A percentile compares a stretch with the other conserved stretches of the same genome.
Evolutionary conservation across 176 grass and related monocot genomes (phyloP).

Genomic region (Oryza coarctata): DNA sequence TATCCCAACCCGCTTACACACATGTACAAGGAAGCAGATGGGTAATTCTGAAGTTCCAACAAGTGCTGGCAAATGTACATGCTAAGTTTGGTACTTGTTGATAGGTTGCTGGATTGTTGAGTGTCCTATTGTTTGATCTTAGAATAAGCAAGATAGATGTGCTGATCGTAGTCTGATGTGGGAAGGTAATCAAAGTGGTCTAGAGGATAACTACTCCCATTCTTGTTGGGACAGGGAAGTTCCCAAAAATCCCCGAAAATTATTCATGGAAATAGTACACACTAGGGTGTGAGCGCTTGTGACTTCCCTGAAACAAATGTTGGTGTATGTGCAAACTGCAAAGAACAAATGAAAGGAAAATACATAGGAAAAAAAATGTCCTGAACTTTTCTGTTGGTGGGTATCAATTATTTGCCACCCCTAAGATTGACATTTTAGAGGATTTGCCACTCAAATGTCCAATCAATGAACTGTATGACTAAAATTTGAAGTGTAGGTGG

Average conservation of each 20-base stretch:
- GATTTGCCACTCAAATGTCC: neutral
- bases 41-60: neutral
- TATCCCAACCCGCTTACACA: neutral
- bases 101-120: neutral
- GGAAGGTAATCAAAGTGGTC: neutral
- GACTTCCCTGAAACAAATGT: neutral
- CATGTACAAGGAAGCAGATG: neutral
- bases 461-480: neutral
- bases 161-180: neutral
- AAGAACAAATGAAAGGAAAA: neutral
- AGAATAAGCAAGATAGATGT: neutral
- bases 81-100: neutral
- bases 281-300: neutral
- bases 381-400: neutral
- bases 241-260: neutral
- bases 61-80: neutral
- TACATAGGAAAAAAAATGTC: neutral
- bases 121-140: neutral
- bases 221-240: neutral
- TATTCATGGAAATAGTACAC: neutral
- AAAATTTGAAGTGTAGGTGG: neutral
- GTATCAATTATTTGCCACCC: neutral
- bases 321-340: neutral
- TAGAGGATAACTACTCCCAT: neutral
- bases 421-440: neutral